Evolutionary conservation across 495 filamentous ascomycete genomes (phyloP), one percentile per base, ranked within the genome.

Genomic region (Penicillium lividum): DNA sequence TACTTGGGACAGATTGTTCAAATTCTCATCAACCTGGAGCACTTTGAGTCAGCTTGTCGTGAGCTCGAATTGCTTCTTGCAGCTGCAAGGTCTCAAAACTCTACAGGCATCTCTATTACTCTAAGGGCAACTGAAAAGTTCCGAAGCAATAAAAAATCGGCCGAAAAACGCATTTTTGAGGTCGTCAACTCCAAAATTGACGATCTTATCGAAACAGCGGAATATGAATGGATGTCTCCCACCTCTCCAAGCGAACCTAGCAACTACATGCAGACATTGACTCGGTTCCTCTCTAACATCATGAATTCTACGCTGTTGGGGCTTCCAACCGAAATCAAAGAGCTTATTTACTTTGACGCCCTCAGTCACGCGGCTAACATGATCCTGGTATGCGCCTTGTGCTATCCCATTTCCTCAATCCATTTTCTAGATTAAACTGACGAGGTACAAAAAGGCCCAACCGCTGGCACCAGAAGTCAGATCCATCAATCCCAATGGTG

Each of bases 151-250:
- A 97, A 96, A 74, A 97, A 96, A 76, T 92, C 89, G 1, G 94
- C 94, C 7, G 93, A 97, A 65, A 96, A 97, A 72, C 89, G 94
- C 15, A 97, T 99, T 51, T 99, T 99, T 68, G 95, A 98, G 73
- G 82, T 99, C 0, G 94, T 99, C 46, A 97, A 98, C 72, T 95
- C 90, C 46, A 99, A 99, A 72, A 97, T 99, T 61, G 93, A 98
- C 63, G 95, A 98, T 68, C 85, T 99, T 28, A 89, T 99, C 34
- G 93, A 95, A 65, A 96, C 91, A 0, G 93, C 94, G 31, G 95
- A 98, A 68, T 99, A 98, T 64, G 89, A 98, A 68, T 99, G 94
- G 92, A 90, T 84, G 76, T 81, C 90, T 7, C 77, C 80, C 18
- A 82, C 75, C 7, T 74, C 81, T 31, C 84, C 85, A 5, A 80